Conservation (phyloP, 1,139 yeast species). For the Arxiozyma telluris region DNA sequence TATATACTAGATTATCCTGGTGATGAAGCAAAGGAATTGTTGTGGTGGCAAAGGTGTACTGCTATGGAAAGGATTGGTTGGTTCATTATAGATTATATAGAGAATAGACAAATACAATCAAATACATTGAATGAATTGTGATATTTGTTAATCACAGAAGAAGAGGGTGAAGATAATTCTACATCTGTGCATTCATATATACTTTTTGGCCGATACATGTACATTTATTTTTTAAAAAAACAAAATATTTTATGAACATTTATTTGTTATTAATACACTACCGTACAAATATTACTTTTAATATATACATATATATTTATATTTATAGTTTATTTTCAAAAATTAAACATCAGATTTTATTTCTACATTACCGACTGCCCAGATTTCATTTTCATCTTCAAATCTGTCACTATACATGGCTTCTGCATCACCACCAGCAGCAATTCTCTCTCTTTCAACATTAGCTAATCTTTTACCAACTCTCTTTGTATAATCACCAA, state of each 20-base stretch:
- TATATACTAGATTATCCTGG: slow-evolving; percentile 17
- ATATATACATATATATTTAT: too few species aligned
- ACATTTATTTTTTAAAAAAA: too few species aligned
- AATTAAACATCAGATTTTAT: slow-evolving; percentile 18
- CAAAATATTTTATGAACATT: too few species aligned
- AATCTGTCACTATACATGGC: slow-evolving; percentile 74
- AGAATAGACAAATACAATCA: slow-evolving; percentile 3
- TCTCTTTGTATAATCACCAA: slow-evolving; percentile 80
- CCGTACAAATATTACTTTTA: background rate
- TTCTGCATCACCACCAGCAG: slow-evolving; percentile 87
- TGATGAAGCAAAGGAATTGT: slow-evolving; percentile 10
- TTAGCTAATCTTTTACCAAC: slow-evolving; percentile 76
- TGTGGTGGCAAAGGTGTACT: slow-evolving; percentile 24
- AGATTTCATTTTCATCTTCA: slow-evolving; percentile 79
- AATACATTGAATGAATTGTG: background rate
- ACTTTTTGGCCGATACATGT: background rate
- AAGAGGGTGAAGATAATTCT: background rate
- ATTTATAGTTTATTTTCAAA: background rate
- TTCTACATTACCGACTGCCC: slow-evolving; percentile 76
- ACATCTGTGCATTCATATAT: background rate
- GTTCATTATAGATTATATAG: slow-evolving; percentile 19
- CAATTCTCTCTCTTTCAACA: slow-evolving; percentile 78
- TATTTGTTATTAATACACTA: background rate
- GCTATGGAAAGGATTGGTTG: slow-evolving; percentile 18
- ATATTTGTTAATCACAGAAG: background rate